Evolutionary conservation across 2,329 filamentous ascomycete genomes (phyloP), one percentile per base, ranked within the genome.

Genomic region (Ustilaginoidea virens): DNA sequence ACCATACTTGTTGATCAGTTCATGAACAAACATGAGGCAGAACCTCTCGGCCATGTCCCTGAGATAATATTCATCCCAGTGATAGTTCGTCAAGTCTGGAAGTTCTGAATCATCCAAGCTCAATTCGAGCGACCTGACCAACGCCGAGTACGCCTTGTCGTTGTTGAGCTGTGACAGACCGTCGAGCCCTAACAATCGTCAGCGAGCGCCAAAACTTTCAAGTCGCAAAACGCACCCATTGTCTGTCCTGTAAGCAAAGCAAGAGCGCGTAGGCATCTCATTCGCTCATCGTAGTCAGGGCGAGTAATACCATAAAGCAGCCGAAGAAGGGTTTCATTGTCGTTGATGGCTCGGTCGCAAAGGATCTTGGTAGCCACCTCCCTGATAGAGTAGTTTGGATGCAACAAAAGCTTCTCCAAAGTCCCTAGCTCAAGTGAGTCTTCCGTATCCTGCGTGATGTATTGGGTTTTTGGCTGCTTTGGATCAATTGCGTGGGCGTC

Each of bases 361-460:
- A 71, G 54, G 15, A 70, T 72, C 40, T 65, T 68, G 36, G 63
- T 62, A 8, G 74, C 70, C 32, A 78, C 75, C 35, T 80, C 74
- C 38, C 74, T 64, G 36, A 86, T 77, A 13, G 77, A 68, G 43
- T 70, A 75, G 49, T 75, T 87, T 35, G 77, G 77, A 47, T 79
- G 79, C 29, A 66, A 60, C 9, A 80, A 57, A 4, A 86, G 62
- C 37, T 71, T 77, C 29, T 73, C 60, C 7, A 86, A 58, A 0
- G 80, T 85, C 23, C 65, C 60, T 8, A 73, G 45, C 33, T 73
- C 68, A 23, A 85, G 59, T 2, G 76, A 68, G 44, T 83, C 77
- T 44, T 85, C 78, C 2, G 76, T 80, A 15, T 78, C 72, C 47
- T 83, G 74, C 10, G 73, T 79, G 38, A 82, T 79, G 47, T 80